Conservation (phyloP, 179 eudicot genomes). For the Carnegiea gigantea region DNA sequence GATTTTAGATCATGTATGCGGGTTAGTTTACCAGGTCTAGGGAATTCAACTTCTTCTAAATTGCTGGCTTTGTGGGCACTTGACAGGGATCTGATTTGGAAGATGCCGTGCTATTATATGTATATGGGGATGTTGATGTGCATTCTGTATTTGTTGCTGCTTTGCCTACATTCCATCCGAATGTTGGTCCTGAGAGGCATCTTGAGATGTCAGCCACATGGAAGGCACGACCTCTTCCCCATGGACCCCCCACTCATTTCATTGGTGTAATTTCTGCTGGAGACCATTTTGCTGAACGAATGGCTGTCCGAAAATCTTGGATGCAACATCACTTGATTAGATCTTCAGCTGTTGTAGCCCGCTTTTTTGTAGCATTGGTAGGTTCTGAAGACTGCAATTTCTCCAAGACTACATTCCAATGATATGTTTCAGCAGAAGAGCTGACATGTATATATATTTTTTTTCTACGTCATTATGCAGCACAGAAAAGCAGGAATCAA, state of each 20-base stretch:
- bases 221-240: conserved; percentile 49
- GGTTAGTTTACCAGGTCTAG: neutral
- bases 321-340: conserved; percentile 49
- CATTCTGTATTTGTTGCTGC: conserved; percentile 61
- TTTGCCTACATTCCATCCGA: conserved; percentile 60
- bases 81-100: conserved; percentile 70
- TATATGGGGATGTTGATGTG: conserved; percentile 61
- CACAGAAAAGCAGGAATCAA: conserved; percentile 46
- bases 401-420: neutral
- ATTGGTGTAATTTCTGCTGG: conserved; percentile 52
- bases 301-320: conserved; percentile 65
- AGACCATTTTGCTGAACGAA: conserved; percentile 59
- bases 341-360: conserved; percentile 42
- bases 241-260: conserved; percentile 36
- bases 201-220: conserved; percentile 61
- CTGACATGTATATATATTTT: neutral
- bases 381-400: conserved; percentile 9
- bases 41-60: neutral
- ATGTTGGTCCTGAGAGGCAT: conserved; percentile 46
- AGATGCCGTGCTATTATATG: conserved; percentile 51
- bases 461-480: conserved; percentile 26
- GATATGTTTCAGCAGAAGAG: neutral
- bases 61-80: neutral
- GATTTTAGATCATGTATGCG: neutral
- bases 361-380: conserved; percentile 59